Percentiles rank a stretch among this genome's conserved stretches.
These are phyloP conservation scores for Candida tallmaniae DNA, from an alignment of 805 yeast genomes.

Conservation along the genomic window DNA sequence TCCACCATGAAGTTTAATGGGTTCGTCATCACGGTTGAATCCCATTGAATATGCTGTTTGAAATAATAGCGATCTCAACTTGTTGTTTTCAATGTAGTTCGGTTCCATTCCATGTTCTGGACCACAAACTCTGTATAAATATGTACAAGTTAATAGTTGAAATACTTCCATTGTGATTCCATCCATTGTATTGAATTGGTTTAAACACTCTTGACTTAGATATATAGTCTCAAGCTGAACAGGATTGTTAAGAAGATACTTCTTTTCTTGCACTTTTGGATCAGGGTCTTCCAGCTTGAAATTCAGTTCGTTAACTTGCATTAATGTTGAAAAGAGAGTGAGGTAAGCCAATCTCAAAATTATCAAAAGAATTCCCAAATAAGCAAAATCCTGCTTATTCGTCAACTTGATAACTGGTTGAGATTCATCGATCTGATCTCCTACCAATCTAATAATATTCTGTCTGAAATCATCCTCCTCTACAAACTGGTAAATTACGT, in stretches of 20 bases:
- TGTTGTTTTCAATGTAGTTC: background rate
- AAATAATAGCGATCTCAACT: slow-evolving; percentile 46
- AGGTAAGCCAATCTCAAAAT: slow-evolving; percentile 39
- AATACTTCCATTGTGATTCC: slow-evolving; percentile 35
- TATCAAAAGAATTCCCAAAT: slow-evolving; percentile 34
- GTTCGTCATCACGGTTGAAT: slow-evolving; percentile 15
- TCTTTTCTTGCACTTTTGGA: slow-evolving; percentile 17
- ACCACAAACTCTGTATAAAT: slow-evolving; percentile 3
- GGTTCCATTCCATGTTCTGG: slow-evolving; percentile 8
- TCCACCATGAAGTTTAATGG: background rate
- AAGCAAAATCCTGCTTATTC: slow-evolving; percentile 35
- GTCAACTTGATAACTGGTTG: slow-evolving; percentile 22
- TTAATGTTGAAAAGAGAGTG: slow-evolving; percentile 22
- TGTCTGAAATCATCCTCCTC: slow-evolving; percentile 34
- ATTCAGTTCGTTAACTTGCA: slow-evolving; percentile 21
- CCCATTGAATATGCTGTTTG: slow-evolving; percentile 68
- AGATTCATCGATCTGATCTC: slow-evolving; percentile 20
- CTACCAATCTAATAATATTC: slow-evolving; percentile 26
- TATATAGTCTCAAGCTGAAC: slow-evolving; percentile 19
- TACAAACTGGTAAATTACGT: slow-evolving; percentile 44
- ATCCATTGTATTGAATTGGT: slow-evolving; percentile 20
- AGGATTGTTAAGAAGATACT: slow-evolving; percentile 25
- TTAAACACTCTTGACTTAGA: slow-evolving; percentile 21
- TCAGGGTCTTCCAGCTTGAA: slow-evolving; percentile 19
- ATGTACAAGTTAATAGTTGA: slow-evolving; percentile 21